These are phyloP conservation scores for Globisporangium ultimum DNA, from an alignment of 352 stramenopile species.

Conservation along the genomic window DNA sequence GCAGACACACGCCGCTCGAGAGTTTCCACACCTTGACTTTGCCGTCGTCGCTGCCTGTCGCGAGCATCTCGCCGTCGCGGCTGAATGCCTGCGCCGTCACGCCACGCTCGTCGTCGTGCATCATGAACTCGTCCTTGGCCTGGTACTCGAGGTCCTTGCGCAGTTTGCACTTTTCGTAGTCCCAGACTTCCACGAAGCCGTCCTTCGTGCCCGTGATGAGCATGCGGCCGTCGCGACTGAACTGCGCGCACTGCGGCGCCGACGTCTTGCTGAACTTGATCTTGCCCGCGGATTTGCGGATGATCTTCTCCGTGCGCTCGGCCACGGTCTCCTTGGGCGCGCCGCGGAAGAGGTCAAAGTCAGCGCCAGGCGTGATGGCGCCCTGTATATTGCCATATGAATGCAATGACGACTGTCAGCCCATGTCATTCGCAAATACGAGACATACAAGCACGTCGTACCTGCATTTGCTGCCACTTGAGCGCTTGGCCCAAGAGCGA, in stretches of 20 bases:
- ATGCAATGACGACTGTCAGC: neutral
- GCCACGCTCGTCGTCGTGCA: slow-evolving; percentile 69
- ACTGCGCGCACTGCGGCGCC: slow-evolving; percentile 78
- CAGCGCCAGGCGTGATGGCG: slow-evolving; percentile 43
- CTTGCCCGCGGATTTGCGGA: slow-evolving; percentile 65
- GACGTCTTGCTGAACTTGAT: slow-evolving; percentile 90
- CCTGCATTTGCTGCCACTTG: slow-evolving; percentile 88
- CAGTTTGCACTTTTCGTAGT: slow-evolving; percentile 87
- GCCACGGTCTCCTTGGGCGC: slow-evolving; percentile 44
- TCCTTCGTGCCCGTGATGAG: slow-evolving; percentile 93
- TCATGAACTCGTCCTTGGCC: slow-evolving; percentile 91
- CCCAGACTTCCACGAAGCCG: slow-evolving; percentile 94
- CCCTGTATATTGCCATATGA: slow-evolving; percentile 30
- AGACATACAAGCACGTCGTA: slow-evolving; percentile 4
- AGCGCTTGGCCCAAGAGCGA: slow-evolving; percentile 86
- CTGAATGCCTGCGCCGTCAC: slow-evolving; percentile 88
- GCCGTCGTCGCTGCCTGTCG: slow-evolving; percentile 82
- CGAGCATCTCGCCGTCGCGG: slow-evolving; percentile 84
- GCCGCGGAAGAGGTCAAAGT: slow-evolving; percentile 85
- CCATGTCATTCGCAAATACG: neutral
- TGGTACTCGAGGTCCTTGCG: slow-evolving; percentile 94
- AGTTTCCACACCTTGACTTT: slow-evolving; percentile 94
- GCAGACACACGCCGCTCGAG: slow-evolving; percentile 84
- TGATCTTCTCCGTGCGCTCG: slow-evolving; percentile 58
- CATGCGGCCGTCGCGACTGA: slow-evolving; percentile 85